Evolutionary conservation across 1,139 yeast genomes (phyloP).

Genomic region (Saccharomycopsis phalli): DNA sequence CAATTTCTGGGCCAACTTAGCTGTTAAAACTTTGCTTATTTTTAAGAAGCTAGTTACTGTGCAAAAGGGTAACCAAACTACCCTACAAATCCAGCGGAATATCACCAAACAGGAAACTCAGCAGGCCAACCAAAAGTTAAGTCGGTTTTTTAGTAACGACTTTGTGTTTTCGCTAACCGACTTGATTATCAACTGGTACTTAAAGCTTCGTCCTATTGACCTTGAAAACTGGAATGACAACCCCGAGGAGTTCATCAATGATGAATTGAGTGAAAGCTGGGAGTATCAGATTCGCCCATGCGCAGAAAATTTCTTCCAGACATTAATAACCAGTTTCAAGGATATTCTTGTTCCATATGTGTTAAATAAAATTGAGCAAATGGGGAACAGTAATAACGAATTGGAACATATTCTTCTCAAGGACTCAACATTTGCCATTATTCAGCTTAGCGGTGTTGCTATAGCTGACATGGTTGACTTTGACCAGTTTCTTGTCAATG

Average conservation of each 20-base stretch:
- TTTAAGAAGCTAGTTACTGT: slow-evolving; percentile 57
- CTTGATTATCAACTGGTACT: slow-evolving; percentile 60
- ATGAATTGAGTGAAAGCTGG: slow-evolving; percentile 68
- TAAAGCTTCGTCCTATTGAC: slow-evolving; percentile 65
- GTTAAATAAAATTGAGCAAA: slow-evolving; percentile 48
- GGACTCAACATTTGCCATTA: slow-evolving; percentile 75
- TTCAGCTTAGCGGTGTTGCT: slow-evolving; percentile 66
- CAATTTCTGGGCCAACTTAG: slow-evolving; percentile 67
- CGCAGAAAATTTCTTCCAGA: slow-evolving; percentile 78
- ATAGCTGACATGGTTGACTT: slow-evolving; percentile 59
- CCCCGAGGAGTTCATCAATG: slow-evolving; percentile 90
- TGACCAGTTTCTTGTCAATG: slow-evolving; percentile 45
- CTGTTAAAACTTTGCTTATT: slow-evolving; percentile 61
- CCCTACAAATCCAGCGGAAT: slow-evolving; percentile 53
- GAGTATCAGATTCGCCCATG: slow-evolving; percentile 83
- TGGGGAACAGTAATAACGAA: slow-evolving; percentile 37
- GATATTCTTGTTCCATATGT: slow-evolving; percentile 53
- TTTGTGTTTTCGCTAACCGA: slow-evolving; percentile 54
- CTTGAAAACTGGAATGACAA: slow-evolving; percentile 73
- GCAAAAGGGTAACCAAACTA: slow-evolving; percentile 53
- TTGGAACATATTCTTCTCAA: slow-evolving; percentile 39
- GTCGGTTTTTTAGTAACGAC: slow-evolving; percentile 48
- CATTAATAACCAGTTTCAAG: slow-evolving; percentile 57
- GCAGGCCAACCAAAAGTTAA: slow-evolving; percentile 43
- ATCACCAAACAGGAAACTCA: slow-evolving; percentile 54